phyloP scores from a whole-genome alignment of 352 stramenopile genomes.

The Phytopythium sindhum region DNA sequence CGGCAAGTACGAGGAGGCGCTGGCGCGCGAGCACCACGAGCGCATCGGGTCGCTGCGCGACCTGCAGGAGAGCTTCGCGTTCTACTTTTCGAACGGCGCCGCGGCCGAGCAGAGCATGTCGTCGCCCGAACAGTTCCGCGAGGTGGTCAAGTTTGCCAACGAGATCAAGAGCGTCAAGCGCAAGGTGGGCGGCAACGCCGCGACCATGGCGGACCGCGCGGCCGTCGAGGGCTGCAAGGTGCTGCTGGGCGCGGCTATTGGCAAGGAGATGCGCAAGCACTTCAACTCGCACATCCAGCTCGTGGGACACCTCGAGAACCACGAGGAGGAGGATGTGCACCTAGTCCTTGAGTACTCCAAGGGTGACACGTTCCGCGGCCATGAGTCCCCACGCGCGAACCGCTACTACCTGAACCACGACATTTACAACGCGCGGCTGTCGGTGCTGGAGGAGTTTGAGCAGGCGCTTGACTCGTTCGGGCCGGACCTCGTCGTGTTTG shows the following conservation, averaged over 20 bases:
- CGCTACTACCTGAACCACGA: conserved; percentile 87
- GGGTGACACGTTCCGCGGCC: conserved; percentile 54
- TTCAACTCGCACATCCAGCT: conserved; percentile 65
- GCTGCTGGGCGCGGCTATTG: conserved; percentile 70
- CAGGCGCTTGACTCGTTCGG: conserved; percentile 48
- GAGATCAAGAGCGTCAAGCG: conserved; percentile 51
- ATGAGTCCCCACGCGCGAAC: conserved; percentile 70
- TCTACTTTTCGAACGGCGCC: conserved; percentile 77
- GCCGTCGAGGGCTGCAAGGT: conserved; percentile 65
- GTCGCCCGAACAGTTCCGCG: conserved; percentile 67
- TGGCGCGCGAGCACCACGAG: conserved; percentile 64
- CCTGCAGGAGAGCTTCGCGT: conserved; percentile 79
- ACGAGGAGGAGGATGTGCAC: conserved; percentile 73
- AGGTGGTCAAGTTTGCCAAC: conserved; percentile 67
- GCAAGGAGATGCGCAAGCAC: conserved; percentile 69
- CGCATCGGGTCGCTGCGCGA: conserved; percentile 58
- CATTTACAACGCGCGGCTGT: conserved; percentile 78
- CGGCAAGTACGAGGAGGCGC: conserved; percentile 11
- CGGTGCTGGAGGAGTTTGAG: conserved; percentile 79
- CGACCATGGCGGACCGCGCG: conserved; percentile 75
- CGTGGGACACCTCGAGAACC: conserved; percentile 53
- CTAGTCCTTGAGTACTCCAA: conserved; percentile 77
- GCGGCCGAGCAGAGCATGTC: conserved; percentile 83
- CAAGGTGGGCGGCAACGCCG: conserved; percentile 74
- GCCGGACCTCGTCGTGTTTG: conserved; percentile 76